phyloP scores from a whole-genome alignment of 2,329 filamentous ascomycete genomes.

The Coniochaeta hoffmannii region DNA sequence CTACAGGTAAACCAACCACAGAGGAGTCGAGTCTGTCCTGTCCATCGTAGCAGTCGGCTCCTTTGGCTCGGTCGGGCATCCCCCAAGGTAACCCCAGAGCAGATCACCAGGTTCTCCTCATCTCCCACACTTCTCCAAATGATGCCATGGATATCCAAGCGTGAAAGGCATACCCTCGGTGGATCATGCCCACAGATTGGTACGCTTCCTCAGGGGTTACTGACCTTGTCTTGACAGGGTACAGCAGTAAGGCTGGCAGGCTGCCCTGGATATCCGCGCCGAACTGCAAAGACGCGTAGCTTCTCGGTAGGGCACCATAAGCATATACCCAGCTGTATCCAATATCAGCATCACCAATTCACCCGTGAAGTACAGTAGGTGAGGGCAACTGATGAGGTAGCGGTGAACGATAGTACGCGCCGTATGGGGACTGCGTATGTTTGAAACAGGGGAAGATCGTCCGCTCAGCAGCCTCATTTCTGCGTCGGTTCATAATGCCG shows the following conservation, averaged over 20 bases:
- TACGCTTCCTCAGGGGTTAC: neutral
- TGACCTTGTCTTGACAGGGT: neutral
- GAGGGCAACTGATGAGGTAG: neutral
- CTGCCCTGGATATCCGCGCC: neutral
- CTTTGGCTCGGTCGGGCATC: no score
- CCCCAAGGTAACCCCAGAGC: neutral
- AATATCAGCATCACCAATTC: neutral
- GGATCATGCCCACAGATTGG: neutral
- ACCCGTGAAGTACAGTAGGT: neutral
- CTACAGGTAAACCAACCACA: neutral
- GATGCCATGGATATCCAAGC: neutral
- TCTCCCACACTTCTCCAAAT: neutral
- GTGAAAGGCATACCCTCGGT: neutral
- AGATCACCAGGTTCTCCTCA: constrained; percentile 1
- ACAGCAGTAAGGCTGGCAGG: neutral
- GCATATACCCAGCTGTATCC: neutral
- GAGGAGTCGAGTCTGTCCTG: no score
- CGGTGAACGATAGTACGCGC: neutral
- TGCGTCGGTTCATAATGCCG: neutral
- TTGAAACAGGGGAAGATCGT: constrained; percentile 1
- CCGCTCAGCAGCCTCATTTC: no score
- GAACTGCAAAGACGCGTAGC: neutral
- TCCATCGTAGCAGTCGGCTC: no score
- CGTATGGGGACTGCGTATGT: neutral
- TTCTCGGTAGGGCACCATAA: neutral